Percentiles rank a stretch among this genome's conserved stretches.
These are phyloP conservation scores for Cryptococcus floricola DNA, from an alignment of 1,284 basidiomycete species.

Conservation along the genomic window DNA sequence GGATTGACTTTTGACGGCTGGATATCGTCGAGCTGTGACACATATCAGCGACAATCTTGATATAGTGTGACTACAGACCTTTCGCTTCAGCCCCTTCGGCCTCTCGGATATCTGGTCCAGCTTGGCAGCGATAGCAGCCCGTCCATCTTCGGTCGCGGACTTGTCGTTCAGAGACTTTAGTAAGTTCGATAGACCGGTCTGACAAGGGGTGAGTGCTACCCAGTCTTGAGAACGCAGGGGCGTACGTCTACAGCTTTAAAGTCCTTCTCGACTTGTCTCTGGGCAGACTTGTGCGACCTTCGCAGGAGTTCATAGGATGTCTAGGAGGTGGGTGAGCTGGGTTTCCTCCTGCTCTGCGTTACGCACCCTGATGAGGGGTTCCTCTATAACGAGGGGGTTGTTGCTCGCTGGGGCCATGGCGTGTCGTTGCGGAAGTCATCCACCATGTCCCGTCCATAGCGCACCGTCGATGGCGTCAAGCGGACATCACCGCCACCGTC, in stretches of 20 bases:
- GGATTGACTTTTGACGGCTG: slow-evolving; percentile 28
- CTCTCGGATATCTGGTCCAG: slow-evolving; percentile 38
- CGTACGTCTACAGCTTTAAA: slow-evolving; percentile 40
- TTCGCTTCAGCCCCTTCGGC: slow-evolving; percentile 47
- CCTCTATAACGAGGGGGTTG: slow-evolving; percentile 37
- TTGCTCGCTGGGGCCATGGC: slow-evolving; percentile 3
- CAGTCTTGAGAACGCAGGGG: not conserved
- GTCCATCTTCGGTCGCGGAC: slow-evolving; percentile 12
- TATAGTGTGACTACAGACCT: slow-evolving; percentile 28
- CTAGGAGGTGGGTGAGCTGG: slow-evolving; percentile 21
- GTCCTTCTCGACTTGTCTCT: slow-evolving; percentile 50
- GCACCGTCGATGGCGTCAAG: not conserved
- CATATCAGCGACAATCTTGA: not conserved
- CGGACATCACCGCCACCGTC: not conserved
- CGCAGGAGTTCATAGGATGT: slow-evolving; percentile 49
- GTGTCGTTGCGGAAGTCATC: not conserved
- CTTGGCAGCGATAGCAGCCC: slow-evolving; percentile 20
- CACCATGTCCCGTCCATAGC: not conserved
- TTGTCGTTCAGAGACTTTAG: slow-evolving; percentile 20
- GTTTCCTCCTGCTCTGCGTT: not conserved
- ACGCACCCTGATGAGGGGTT: slow-evolving; percentile 39
- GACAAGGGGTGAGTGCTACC: not conserved
- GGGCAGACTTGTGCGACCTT: slow-evolving; percentile 46
- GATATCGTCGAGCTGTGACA: slow-evolving; percentile 38
- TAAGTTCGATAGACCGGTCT: slow-evolving; percentile 19